Percentiles rank a stretch among this genome's conserved stretches.
phyloP scores from a whole-genome alignment of 768 basidiomycete genomes.

The Russula griseocarnosa region DNA sequence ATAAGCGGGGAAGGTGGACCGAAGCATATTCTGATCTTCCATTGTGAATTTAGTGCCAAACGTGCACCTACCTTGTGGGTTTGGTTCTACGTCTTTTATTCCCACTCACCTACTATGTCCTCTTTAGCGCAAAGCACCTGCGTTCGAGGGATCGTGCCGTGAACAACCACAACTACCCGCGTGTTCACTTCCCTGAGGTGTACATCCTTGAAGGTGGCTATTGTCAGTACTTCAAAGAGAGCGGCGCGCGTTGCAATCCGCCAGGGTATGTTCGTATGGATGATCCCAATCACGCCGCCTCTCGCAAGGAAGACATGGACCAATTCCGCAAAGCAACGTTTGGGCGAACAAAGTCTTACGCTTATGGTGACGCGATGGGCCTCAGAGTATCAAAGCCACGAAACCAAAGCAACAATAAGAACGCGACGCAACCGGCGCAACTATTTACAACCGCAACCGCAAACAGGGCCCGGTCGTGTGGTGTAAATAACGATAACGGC shows the following conservation, averaged over 20 bases:
- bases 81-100: slow-evolving; percentile 24
- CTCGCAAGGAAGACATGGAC: slow-evolving; percentile 82
- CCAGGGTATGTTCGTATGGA: slow-evolving; percentile 90
- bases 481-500: slow-evolving; percentile 42
- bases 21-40: slow-evolving; percentile 90
- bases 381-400: slow-evolving; percentile 39
- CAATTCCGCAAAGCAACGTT: slow-evolving; percentile 89
- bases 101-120: neutral
- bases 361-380: slow-evolving; percentile 72
- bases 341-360: slow-evolving; percentile 85
- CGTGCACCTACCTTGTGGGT: slow-evolving; percentile 92
- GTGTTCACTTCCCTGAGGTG: slow-evolving; percentile 91
- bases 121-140: slow-evolving; percentile 80
- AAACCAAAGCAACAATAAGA: slow-evolving; percentile 67
- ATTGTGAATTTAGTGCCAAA: slow-evolving; percentile 96
- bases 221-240: slow-evolving; percentile 75
- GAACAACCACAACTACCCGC: slow-evolving; percentile 88
- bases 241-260: slow-evolving; percentile 70
- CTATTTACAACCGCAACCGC: slow-evolving; percentile 70
- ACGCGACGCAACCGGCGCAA: slow-evolving; percentile 32
- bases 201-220: slow-evolving; percentile 98
- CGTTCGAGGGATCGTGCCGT: slow-evolving; percentile 84
- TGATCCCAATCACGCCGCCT: slow-evolving; percentile 76
- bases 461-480: slow-evolving; percentile 61
- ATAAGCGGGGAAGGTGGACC: slow-evolving; percentile 66